These are phyloP conservation scores for Backusella mclennaniae DNA, from an alignment of 192 early-diverging fungal genomes.

Conservation along the genomic window DNA sequence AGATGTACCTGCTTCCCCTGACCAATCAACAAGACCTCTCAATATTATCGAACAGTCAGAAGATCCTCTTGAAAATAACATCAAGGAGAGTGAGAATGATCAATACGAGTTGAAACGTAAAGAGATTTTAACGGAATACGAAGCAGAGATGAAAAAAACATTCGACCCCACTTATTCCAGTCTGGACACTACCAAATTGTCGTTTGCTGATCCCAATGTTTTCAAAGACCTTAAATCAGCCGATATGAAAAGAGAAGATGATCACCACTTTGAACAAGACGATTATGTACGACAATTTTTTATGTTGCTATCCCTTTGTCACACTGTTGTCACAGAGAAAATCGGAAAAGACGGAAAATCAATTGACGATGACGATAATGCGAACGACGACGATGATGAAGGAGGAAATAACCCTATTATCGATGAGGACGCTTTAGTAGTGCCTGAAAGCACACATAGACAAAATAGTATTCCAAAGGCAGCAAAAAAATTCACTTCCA, in stretches of 20 bases:
- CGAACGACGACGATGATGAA: constrained; percentile 27
- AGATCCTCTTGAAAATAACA: constrained; percentile 30
- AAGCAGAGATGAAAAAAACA: constrained; percentile 54
- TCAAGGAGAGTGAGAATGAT: constrained; percentile 22
- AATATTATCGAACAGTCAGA: constrained; percentile 17
- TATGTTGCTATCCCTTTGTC: constrained; percentile 86
- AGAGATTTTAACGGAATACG: constrained; percentile 55
- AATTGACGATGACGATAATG: constrained; percentile 29
- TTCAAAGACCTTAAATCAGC: constrained; percentile 61
- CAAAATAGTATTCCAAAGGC: background rate
- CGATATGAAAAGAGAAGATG: background rate
- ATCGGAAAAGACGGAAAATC: constrained; percentile 48
- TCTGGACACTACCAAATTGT: constrained; percentile 59
- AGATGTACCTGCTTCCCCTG: constrained; percentile 38
- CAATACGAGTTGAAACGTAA: constrained; percentile 18
- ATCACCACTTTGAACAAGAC: constrained; percentile 8
- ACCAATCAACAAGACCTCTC: constrained; percentile 20
- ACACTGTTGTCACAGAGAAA: constrained; percentile 89
- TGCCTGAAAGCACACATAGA: background rate
- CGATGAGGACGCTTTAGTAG: background rate
- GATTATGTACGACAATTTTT: constrained; percentile 75
- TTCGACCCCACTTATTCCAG: constrained; percentile 70
- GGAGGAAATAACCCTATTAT: background rate
- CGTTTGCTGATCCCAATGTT: constrained; percentile 85
- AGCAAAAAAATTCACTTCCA: background rate